phyloP scores from a whole-genome alignment of 1,139 yeast genomes.

The Sugiyamaella grinbergsii region DNA sequence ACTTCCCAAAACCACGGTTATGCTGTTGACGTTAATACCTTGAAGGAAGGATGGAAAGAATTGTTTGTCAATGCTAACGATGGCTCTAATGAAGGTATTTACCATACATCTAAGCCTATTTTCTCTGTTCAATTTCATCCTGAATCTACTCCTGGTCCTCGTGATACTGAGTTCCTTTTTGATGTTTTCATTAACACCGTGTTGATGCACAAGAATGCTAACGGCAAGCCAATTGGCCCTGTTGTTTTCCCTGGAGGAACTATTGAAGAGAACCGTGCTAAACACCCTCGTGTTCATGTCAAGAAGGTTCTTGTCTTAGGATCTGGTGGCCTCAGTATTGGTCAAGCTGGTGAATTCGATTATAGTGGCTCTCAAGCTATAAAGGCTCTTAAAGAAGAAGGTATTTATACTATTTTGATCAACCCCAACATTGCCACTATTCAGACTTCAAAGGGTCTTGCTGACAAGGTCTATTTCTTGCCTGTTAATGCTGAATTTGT shows the following conservation, averaged over 20 bases:
- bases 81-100: slow-evolving; percentile 98
- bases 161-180: slow-evolving; percentile 96
- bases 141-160: slow-evolving; percentile 98
- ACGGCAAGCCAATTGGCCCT: slow-evolving; percentile 55
- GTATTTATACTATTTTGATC: slow-evolving; percentile 90
- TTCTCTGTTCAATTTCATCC: slow-evolving; percentile 99
- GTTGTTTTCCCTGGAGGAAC: slow-evolving; percentile 91
- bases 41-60: slow-evolving; percentile 82
- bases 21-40: slow-evolving; percentile 85
- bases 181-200: slow-evolving; percentile 90
- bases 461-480: slow-evolving; percentile 95
- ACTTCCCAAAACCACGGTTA: slow-evolving; percentile 99
- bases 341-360: slow-evolving; percentile 99
- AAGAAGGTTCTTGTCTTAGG: slow-evolving; percentile 96
- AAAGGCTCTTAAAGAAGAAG: slow-evolving; percentile 92
- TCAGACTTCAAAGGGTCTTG: slow-evolving; percentile 96
- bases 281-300: slow-evolving; percentile 75
- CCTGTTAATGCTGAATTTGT: slow-evolving; percentile 97
- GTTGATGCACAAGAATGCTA: slow-evolving; percentile 59
- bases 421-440: slow-evolving; percentile 98
- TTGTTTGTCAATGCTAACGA: slow-evolving; percentile 95
- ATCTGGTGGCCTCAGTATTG: slow-evolving; percentile 97
- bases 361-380: slow-evolving; percentile 89
- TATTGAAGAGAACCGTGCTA: slow-evolving; percentile 60
- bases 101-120: slow-evolving; percentile 81